Conservation (phyloP, 2,329 filamentous ascomycete genomes). For the Pseudogymnoascus sp. region DNA sequence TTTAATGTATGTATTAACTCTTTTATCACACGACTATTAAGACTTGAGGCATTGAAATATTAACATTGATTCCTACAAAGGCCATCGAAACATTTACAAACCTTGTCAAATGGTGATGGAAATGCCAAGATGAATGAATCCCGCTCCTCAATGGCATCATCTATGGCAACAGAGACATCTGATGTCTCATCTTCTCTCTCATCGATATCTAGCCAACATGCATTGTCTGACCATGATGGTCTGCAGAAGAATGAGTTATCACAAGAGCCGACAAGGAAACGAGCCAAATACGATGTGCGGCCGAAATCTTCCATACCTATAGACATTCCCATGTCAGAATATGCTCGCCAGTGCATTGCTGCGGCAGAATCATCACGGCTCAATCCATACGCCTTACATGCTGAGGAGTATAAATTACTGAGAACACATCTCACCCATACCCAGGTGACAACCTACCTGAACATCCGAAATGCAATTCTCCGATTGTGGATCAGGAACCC, state of each 20-base stretch:
- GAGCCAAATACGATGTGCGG: slow-evolving; percentile 48
- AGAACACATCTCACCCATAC: slow-evolving; percentile 74
- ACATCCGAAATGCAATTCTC: slow-evolving; percentile 90
- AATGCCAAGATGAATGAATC: slow-evolving; percentile 26
- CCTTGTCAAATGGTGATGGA: not conserved
- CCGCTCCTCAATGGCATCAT: slow-evolving; percentile 42
- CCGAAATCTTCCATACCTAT: slow-evolving; percentile 79
- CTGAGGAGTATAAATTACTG: slow-evolving; percentile 73
- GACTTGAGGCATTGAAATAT: not conserved
- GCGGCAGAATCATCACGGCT: slow-evolving; percentile 85
- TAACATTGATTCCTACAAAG: not conserved
- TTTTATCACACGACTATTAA: not conserved
- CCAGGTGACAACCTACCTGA: slow-evolving; percentile 91
- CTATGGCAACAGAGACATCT: slow-evolving; percentile 45
- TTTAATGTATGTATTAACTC: not conserved
- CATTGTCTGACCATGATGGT: slow-evolving; percentile 46
- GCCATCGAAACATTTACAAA: slow-evolving; percentile 7
- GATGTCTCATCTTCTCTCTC: slow-evolving; percentile 41
- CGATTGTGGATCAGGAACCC: slow-evolving; percentile 85
- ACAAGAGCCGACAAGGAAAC: slow-evolving; percentile 24
- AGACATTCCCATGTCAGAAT: slow-evolving; percentile 63
- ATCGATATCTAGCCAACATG: slow-evolving; percentile 53
- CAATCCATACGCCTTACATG: slow-evolving; percentile 81
- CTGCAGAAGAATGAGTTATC: slow-evolving; percentile 25
- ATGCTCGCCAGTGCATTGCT: slow-evolving; percentile 83